phyloP scores from a whole-genome alignment of 129 eudicot species.

The Gnaphalium uliginosum region DNA sequence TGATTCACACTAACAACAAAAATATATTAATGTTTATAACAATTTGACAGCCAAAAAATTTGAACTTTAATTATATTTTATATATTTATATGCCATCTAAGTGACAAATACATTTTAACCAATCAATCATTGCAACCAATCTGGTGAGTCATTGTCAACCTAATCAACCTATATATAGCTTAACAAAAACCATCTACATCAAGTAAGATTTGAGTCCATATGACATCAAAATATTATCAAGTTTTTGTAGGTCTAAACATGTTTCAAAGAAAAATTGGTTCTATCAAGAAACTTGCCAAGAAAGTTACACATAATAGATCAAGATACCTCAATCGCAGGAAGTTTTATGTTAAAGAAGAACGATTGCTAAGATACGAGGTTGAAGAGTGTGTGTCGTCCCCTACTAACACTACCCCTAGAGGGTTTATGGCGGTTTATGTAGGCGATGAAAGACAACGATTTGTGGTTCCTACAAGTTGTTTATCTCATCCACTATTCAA shows the following conservation, averaged over 20 bases:
- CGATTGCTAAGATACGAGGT: background rate
- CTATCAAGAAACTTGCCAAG: constrained; percentile 25
- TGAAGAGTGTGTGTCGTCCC: constrained; percentile 11
- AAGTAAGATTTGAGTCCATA: constrained; percentile 11
- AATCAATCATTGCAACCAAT: constrained; percentile 26
- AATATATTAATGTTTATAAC: constrained; percentile 19
- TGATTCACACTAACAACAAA: constrained; percentile 26
- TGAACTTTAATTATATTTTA: constrained; percentile 18
- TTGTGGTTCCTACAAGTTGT: constrained; percentile 64
- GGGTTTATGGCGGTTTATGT: constrained; percentile 73
- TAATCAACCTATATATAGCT: constrained; percentile 20
- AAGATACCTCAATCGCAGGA: background rate
- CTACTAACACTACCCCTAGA: constrained; percentile 38
- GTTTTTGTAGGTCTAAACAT: constrained; percentile 14
- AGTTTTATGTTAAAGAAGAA: constrained; percentile 17
- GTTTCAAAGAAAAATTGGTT: constrained; percentile 14
- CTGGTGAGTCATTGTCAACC: constrained; percentile 20
- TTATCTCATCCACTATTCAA: constrained; percentile 82
- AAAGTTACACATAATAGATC: constrained; percentile 1
- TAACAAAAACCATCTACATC: constrained; percentile 9
- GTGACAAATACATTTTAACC: constrained; percentile 34
- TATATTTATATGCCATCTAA: constrained; percentile 26
- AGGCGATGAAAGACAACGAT: constrained; percentile 67
- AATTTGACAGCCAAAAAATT: constrained; percentile 23
- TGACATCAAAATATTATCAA: constrained; percentile 20